Evolutionary conservation across 169 alveolate species (phyloP).

Genomic region (Hepatocystis sp.): DNA sequence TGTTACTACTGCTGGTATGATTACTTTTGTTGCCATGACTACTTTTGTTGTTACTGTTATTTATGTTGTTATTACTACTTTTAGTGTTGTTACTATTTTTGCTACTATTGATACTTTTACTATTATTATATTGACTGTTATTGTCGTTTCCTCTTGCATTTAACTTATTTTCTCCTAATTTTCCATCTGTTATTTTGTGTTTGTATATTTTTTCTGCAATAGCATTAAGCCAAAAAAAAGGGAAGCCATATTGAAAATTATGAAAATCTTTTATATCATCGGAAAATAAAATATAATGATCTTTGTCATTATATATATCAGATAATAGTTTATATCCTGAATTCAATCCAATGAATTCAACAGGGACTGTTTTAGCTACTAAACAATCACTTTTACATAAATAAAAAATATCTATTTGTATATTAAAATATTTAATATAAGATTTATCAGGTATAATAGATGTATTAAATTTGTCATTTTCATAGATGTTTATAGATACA

Average conservation of each 20-base stretch:
- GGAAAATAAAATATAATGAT: slow-evolving; percentile 52
- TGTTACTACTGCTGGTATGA: too few species aligned
- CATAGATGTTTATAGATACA: slow-evolving; percentile 24
- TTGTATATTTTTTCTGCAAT: slow-evolving; percentile 20
- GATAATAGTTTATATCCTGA: slow-evolving; percentile 30
- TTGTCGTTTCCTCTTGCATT: slow-evolving; percentile 2
- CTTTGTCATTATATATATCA: slow-evolving; percentile 59
- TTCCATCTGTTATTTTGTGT: neutral
- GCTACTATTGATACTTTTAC: neutral
- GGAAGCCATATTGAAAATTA: slow-evolving; percentile 66
- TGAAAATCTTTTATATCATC: slow-evolving; percentile 27
- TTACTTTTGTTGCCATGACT: neutral
- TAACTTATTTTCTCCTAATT: neutral
- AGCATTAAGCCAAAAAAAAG: slow-evolving; percentile 74
- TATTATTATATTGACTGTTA: neutral
- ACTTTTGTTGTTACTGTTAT: slow-evolving; percentile 1
- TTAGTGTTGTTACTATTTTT: neutral
- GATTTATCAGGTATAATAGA: slow-evolving; percentile 70
- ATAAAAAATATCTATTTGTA: slow-evolving; percentile 46
- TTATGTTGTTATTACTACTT: too few species aligned
- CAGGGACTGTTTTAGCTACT: slow-evolving; percentile 42
- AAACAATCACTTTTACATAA: slow-evolving; percentile 24
- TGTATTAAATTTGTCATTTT: slow-evolving; percentile 54
- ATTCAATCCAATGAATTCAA: slow-evolving; percentile 51
- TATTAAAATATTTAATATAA: slow-evolving; percentile 49